phyloP scores from a whole-genome alignment of 306 rosid genomes.

The Medicago arabica region DNA sequence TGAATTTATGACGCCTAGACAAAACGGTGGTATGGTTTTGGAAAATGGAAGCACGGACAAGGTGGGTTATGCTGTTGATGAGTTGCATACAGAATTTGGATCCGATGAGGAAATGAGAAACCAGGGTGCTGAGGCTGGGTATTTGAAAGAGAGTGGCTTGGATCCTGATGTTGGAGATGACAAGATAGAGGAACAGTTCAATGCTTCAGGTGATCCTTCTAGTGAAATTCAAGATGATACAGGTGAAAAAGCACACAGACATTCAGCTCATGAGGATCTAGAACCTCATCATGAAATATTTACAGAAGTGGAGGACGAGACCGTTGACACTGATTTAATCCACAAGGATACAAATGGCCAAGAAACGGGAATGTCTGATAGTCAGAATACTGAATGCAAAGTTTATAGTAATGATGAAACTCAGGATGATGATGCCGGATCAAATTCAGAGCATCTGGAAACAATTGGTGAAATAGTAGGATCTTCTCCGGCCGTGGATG shows the following conservation, averaged over 20 bases:
- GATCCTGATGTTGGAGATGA: constrained; percentile 44
- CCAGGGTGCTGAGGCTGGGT: constrained; percentile 42
- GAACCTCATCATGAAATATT: constrained; percentile 42
- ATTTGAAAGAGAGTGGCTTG: constrained; percentile 42
- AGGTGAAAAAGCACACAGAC: constrained; percentile 3
- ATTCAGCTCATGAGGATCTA: neutral
- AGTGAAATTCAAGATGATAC: constrained; percentile 45
- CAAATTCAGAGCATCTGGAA: constrained; percentile 42
- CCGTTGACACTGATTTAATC: constrained; percentile 31
- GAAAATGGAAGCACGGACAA: constrained; percentile 46
- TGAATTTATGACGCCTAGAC: constrained; percentile 45
- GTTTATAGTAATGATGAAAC: constrained; percentile 38
- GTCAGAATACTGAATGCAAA: constrained; percentile 38
- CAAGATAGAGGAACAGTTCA: constrained; percentile 28
- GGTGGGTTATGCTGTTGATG: constrained; percentile 44
- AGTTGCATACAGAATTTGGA: constrained; percentile 49
- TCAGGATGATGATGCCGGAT: constrained; percentile 6
- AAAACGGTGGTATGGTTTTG: constrained; percentile 33
- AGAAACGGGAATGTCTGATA: constrained; percentile 22
- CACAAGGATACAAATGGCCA: constrained; percentile 33
- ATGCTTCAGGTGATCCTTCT: constrained; percentile 41
- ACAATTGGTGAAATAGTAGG: constrained; percentile 43
- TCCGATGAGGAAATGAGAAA: constrained; percentile 39
- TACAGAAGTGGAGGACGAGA: constrained; percentile 39
- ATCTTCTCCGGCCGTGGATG: constrained; percentile 44